Percentiles rank a stretch among this genome's conserved stretches.
Evolutionary conservation across 495 filamentous ascomycete genomes (phyloP).

Genomic region (Talaromyces stipitatus): DNA sequence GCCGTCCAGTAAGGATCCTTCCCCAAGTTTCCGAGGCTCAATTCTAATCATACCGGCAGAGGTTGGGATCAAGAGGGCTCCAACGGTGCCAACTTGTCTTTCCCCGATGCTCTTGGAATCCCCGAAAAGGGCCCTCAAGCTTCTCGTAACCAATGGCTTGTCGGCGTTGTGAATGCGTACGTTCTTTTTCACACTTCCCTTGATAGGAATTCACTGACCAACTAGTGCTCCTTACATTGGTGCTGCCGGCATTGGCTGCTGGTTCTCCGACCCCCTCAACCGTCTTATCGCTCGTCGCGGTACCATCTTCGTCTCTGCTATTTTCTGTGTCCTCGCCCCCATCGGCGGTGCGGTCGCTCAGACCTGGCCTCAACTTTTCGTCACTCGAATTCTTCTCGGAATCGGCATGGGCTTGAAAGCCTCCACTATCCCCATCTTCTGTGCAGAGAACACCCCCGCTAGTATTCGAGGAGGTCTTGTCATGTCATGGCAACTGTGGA

Average conservation of each 20-base stretch:
- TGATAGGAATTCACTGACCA: slow-evolving; percentile 9
- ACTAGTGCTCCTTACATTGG: slow-evolving; percentile 27
- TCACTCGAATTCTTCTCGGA: slow-evolving; percentile 51
- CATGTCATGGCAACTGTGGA: slow-evolving; percentile 57
- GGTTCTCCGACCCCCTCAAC: slow-evolving; percentile 54
- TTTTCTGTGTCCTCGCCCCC: slow-evolving; percentile 52
- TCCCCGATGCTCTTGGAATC: slow-evolving; percentile 52
- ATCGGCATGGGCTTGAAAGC: slow-evolving; percentile 62
- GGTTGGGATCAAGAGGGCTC: slow-evolving; percentile 71
- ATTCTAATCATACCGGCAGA: slow-evolving; percentile 16
- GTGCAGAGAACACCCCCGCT: slow-evolving; percentile 54
- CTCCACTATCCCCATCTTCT: slow-evolving; percentile 54
- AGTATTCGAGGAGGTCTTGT: slow-evolving; percentile 55
- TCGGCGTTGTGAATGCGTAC: slow-evolving; percentile 56
- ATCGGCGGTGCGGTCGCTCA: slow-evolving; percentile 49
- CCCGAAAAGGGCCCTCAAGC: slow-evolving; percentile 24
- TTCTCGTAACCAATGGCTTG: slow-evolving; percentile 47
- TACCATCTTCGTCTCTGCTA: slow-evolving; percentile 51
- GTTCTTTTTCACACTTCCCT: slow-evolving; percentile 29
- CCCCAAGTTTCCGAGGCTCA: background rate
- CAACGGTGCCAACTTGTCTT: slow-evolving; percentile 62
- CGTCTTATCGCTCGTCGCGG: slow-evolving; percentile 48
- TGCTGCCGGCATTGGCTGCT: slow-evolving; percentile 42
- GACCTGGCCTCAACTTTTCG: slow-evolving; percentile 52
- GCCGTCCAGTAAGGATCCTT: slow-evolving; percentile 49